These are phyloP conservation scores for Rhododendron simsii DNA, from an alignment of 148 eudicot species.

Conservation along the genomic window DNA sequence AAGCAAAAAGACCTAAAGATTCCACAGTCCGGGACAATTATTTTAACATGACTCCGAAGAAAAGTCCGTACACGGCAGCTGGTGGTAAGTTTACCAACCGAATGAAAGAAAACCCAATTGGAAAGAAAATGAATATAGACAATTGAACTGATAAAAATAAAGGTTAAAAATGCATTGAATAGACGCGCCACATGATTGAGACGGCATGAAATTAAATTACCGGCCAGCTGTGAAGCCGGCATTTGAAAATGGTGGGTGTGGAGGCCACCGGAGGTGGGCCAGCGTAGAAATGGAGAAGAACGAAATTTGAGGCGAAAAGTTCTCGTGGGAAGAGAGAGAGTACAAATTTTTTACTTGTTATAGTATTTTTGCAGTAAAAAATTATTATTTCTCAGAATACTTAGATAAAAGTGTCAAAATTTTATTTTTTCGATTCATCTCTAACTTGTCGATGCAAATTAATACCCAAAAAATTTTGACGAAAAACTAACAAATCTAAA, in stretches of 20 bases:
- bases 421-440: no score
- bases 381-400: no score
- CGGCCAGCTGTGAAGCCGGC: background rate
- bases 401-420: no score
- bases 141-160: background rate
- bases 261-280: background rate
- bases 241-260: background rate
- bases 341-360: no score
- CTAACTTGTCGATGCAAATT: no score
- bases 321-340: background rate
- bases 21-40: background rate
- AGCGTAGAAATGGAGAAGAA: background rate
- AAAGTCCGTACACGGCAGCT: slow-evolving; percentile 7
- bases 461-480: no score
- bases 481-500: no score
- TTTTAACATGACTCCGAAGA: background rate
- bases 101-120: background rate
- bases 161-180: background rate
- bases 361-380: no score
- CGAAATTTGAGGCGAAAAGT: background rate
- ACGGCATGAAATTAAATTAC: background rate
- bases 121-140: background rate
- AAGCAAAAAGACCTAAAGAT: background rate
- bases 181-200: background rate
- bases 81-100: background rate